A percentile compares a stretch with the other conserved stretches of the same genome.
phyloP scores from a whole-genome alignment of 164 flowering plant genomes.

The Vitis labrusca region DNA sequence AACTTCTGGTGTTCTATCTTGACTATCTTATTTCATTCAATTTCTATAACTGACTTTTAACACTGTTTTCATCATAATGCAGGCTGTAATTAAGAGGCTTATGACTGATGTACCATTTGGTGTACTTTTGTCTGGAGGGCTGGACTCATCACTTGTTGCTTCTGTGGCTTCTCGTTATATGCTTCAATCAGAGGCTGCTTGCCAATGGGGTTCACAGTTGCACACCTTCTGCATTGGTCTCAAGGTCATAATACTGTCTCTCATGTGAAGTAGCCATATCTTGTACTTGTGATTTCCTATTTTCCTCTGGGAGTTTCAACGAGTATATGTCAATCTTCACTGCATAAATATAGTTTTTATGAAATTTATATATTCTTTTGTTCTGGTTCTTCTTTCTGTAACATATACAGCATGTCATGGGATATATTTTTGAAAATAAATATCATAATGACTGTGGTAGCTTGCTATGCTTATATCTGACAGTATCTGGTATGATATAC shows the following conservation, averaged over 20 bases:
- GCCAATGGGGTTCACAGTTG: slow-evolving; percentile 89
- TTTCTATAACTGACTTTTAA: background rate
- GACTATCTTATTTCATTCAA: background rate
- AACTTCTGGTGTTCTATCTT: background rate
- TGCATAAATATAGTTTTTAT: background rate
- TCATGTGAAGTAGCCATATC: background rate
- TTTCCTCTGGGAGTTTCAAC: no score
- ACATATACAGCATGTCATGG: background rate
- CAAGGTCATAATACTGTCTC: slow-evolving; percentile 50
- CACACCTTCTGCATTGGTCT: slow-evolving; percentile 93
- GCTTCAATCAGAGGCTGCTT: slow-evolving; percentile 61
- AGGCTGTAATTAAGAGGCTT: slow-evolving; percentile 93
- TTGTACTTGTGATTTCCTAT: background rate
- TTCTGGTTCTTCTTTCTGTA: background rate
- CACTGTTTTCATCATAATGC: slow-evolving; percentile 11
- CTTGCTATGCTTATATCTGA: background rate
- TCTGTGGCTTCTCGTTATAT: slow-evolving; percentile 84
- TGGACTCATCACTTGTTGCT: slow-evolving; percentile 97
- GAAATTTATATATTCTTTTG: background rate
- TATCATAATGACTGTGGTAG: background rate
- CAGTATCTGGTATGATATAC: background rate
- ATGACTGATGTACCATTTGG: slow-evolving; percentile 99
- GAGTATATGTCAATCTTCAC: background rate
- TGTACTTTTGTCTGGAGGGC: slow-evolving; percentile 93
- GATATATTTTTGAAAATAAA: background rate